Evolutionary conservation across 2,329 filamentous ascomycete genomes (phyloP).

Genomic region (Lomentospora prolificans): DNA sequence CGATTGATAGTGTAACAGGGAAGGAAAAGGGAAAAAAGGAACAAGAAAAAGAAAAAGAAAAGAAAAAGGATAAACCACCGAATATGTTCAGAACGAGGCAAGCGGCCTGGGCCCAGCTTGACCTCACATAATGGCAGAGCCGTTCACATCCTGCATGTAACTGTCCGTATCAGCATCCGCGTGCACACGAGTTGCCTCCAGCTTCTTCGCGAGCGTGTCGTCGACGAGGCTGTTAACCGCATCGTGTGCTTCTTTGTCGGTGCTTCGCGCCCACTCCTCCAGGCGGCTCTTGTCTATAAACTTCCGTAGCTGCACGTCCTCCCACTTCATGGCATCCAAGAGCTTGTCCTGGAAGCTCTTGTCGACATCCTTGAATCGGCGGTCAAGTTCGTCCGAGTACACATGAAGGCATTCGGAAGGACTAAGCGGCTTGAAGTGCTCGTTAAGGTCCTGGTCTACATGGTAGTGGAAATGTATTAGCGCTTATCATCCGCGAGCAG

Average conservation of each 20-base stretch:
- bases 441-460: slow-evolving; percentile 17
- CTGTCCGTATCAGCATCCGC: background rate
- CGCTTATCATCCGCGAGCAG: slow-evolving; percentile 6
- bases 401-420: slow-evolving; percentile 49
- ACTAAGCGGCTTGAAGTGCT: slow-evolving; percentile 33
- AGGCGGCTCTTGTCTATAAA: slow-evolving; percentile 61
- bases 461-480: background rate
- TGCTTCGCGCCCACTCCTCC: slow-evolving; percentile 51
- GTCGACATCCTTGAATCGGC: slow-evolving; percentile 49
- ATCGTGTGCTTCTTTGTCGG: slow-evolving; percentile 26
- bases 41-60: background rate
- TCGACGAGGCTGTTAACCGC: slow-evolving; percentile 24
- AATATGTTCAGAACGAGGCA: background rate
- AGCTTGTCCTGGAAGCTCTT: slow-evolving; percentile 58
- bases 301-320: slow-evolving; percentile 56
- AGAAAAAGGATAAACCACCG: background rate
- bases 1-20: background rate
- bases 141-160: slow-evolving; percentile 7
- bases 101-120: background rate
- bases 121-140: slow-evolving; percentile 1
- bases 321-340: slow-evolving; percentile 59
- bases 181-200: background rate
- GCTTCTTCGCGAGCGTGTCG: slow-evolving; percentile 12
- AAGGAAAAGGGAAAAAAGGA: background rate
- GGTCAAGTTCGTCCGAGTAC: slow-evolving; percentile 50